Conservation (phyloP, 148 eudicot genomes). For the Spergularia bocconei region DNA sequence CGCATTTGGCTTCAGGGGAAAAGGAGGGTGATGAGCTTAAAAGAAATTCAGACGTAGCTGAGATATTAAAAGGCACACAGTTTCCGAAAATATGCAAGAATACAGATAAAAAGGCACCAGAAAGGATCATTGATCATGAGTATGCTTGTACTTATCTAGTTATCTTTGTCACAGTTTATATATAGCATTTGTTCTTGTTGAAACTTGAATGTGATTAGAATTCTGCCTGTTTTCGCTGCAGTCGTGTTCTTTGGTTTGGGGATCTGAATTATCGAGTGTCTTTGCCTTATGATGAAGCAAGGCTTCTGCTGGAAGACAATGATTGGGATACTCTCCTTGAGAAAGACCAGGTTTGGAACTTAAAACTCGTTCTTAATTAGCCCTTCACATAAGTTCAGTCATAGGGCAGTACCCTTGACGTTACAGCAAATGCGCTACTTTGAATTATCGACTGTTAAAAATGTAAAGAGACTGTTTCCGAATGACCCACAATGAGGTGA, state of each 20-base stretch:
- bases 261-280: conserved; percentile 83
- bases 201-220: not conserved
- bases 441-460: too few species aligned
- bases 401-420: too few species aligned
- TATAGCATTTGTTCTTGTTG: not conserved
- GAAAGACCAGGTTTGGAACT: conserved; percentile 71
- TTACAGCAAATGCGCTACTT: too few species aligned
- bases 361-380: too few species aligned
- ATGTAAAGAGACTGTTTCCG: too few species aligned
- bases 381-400: too few species aligned
- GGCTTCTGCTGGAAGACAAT: conserved; percentile 50
- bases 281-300: conserved; percentile 76
- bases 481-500: too few species aligned
- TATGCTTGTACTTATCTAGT: conserved; percentile 52
- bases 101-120: conserved; percentile 44
- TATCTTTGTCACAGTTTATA: conserved; percentile 14
- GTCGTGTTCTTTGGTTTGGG: conserved; percentile 84
- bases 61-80: conserved; percentile 69
- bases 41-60: conserved; percentile 78
- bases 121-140: conserved; percentile 82
- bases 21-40: conserved; percentile 84
- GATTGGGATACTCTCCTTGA: conserved; percentile 70
- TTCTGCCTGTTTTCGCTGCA: conserved; percentile 26
- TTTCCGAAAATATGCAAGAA: conserved; percentile 68
- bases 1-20: conserved; percentile 90